Evolutionary conservation across 192 early-diverging fungal species (phyloP), one percentile per base, ranked within the genome.

Genomic region (Lunasporangiospora selenospora): DNA sequence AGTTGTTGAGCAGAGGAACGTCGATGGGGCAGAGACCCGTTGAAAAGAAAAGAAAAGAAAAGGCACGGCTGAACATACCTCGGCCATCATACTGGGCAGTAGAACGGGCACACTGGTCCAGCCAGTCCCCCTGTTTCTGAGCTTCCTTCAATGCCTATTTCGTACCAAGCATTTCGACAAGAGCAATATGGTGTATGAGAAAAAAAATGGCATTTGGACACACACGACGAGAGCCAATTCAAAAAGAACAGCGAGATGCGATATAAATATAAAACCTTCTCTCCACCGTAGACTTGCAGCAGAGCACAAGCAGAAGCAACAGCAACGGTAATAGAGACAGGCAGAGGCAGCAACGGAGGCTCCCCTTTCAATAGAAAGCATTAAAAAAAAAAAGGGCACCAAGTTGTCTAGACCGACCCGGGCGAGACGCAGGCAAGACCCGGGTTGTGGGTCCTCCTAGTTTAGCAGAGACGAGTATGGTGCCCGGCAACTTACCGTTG

Each of bases 131-230:
- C 58, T 96, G 83, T 26, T 83, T 75, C 33, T 90, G 81, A 2
- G 92, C 90, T 58, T 96, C 95, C 64, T 88, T 90, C 38, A 98
- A 81, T 18, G 86, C 84, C 90, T 90, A 55, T 11, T 24, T 19
- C 26, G 18, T 29, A 12, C 29, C n/a, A 16, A 54, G 42, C 23
- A 53, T 19, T 32, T 45, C 32, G 16, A 19, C 1, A 42, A 18
- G 19, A 18, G 19, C 19, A 19, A 3, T 42, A 42, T 18, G 16
- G 19, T 42, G 41, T 42, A 19, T 19, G 19, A 42, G 19, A 42
- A 16, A 42, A 36, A 37, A 63, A 9, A 19, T 3, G 32, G 5
- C 16, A 21, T 16, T 26, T 29, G 21, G 26, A n/a, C 49, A 51
- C n/a, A n/a, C 49, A 51, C 7, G n/a, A 51, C 49, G 57, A 37